Evolutionary conservation across 768 basidiomycete species (phyloP).

Genomic region (Russula olivacea): DNA sequence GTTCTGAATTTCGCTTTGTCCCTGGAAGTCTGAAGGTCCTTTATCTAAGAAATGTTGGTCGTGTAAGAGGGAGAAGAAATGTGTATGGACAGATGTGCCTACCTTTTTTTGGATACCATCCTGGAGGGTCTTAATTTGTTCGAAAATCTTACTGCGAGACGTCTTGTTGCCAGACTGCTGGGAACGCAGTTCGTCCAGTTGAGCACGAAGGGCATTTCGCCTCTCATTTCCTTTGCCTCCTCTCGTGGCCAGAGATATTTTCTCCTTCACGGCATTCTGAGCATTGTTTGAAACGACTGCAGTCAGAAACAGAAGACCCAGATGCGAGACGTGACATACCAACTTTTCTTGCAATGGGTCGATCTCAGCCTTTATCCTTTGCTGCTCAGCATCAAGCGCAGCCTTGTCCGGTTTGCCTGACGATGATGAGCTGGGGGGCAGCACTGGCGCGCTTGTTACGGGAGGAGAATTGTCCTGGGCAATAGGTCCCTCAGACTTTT

Average conservation of each 20-base stretch:
- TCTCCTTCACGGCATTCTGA: constrained; percentile 67
- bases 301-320: background rate
- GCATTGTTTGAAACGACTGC: constrained; percentile 26
- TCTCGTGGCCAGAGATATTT: constrained; percentile 60
- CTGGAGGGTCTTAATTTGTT: constrained; percentile 73
- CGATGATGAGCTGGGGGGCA: constrained; percentile 28
- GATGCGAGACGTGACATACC: constrained; percentile 43
- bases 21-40: constrained; percentile 79
- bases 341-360: constrained; percentile 74
- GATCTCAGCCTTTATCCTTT: constrained; percentile 75
- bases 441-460: constrained; percentile 21
- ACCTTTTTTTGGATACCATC: constrained; percentile 83
- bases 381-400: constrained; percentile 80
- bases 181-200: constrained; percentile 72
- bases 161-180: constrained; percentile 75
- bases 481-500: constrained; percentile 25
- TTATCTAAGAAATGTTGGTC: constrained; percentile 46
- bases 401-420: constrained; percentile 79
- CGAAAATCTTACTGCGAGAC: constrained; percentile 61
- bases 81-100: constrained; percentile 1
- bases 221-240: constrained; percentile 63
- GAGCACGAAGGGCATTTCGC: constrained; percentile 62
- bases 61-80: constrained; percentile 3
- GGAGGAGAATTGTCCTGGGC: constrained; percentile 42
- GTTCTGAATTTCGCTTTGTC: constrained; percentile 75